Evolutionary conservation across 345 rosid species (phyloP).

Genomic region (Jatropha curcas): DNA sequence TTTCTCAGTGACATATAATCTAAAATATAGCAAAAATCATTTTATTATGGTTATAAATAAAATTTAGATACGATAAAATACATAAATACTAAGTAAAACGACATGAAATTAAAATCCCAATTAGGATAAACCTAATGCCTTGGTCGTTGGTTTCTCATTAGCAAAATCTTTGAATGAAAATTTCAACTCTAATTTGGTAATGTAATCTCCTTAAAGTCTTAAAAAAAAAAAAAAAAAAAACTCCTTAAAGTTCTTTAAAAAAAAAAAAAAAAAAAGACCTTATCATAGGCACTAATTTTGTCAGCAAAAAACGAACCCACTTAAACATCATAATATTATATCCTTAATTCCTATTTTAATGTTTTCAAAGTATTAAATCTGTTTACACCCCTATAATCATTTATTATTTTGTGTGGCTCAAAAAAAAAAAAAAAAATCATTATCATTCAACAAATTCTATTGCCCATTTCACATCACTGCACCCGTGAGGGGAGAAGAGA

Average conservation of each 20-base stretch:
- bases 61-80: too few relatives aligned
- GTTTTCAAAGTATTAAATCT: not conserved
- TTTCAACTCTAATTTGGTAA: constrained; percentile 36
- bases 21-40: too few relatives aligned
- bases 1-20: too few relatives aligned
- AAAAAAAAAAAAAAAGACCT: not conserved
- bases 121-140: too few relatives aligned
- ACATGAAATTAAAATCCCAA: too few relatives aligned
- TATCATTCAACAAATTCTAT: constrained; percentile 7
- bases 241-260: too few relatives aligned
- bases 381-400: not conserved
- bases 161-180: constrained; percentile 8
- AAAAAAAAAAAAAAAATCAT: too few relatives aligned
- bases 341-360: not conserved
- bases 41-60: too few relatives aligned
- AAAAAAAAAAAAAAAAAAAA: constrained; percentile 28
- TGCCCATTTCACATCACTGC: constrained; percentile 31
- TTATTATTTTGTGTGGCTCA: too few relatives aligned
- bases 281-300: constrained; percentile 15
- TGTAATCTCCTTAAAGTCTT: constrained; percentile 32
- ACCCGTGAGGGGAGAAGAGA: constrained; percentile 8
- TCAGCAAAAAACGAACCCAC: constrained; percentile 37
- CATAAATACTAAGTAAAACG: too few relatives aligned
- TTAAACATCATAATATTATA: not conserved
- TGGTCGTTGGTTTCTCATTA: not conserved